Percentiles rank a stretch among this genome's conserved stretches.
Evolutionary conservation across 176 grass and related monocot genomes (phyloP).

Genomic region (Pontederia crassipes): DNA sequence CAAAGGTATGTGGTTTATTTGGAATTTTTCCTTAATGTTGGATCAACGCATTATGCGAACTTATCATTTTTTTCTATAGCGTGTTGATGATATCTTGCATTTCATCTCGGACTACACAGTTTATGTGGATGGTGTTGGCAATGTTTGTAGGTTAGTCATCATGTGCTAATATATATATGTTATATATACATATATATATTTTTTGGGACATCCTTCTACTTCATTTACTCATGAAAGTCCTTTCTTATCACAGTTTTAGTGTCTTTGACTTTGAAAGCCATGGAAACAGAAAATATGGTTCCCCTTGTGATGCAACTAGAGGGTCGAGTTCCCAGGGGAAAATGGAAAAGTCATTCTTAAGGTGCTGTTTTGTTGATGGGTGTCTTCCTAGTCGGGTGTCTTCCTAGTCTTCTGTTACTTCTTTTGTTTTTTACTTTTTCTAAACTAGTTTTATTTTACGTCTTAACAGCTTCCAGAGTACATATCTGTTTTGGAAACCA

Average conservation of each 20-base stretch:
- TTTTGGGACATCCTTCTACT: background rate
- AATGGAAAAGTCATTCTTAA: conserved; percentile 98
- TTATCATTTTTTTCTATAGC: conserved; percentile 26
- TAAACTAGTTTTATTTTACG: conserved; percentile 6
- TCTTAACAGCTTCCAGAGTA: conserved; percentile 67
- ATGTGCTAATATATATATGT: conserved; percentile 19
- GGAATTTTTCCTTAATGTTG: conserved; percentile 4
- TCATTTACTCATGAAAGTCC: no score
- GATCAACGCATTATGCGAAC: background rate
- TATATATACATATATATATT: conserved; percentile 12
- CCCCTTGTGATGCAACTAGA: conserved; percentile 59
- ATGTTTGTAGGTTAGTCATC: conserved; percentile 82
- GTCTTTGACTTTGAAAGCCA: conserved; percentile 85
- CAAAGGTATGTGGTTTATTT: conserved; percentile 52
- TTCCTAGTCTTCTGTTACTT: background rate
- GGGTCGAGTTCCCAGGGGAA: conserved; percentile 95
- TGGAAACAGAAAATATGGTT: conserved; percentile 87
- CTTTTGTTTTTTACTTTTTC: background rate
- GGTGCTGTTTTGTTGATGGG: conserved; percentile 27
- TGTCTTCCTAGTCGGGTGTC: background rate
- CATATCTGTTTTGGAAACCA: conserved; percentile 80
- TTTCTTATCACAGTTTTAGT: conserved; percentile 50
- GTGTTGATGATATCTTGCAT: conserved; percentile 78
- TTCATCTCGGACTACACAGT: conserved; percentile 96
- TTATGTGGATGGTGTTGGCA: conserved; percentile 90